Base-by-base conservation (phyloP, 306 rosid species). In the Prunus salicina region DNA sequence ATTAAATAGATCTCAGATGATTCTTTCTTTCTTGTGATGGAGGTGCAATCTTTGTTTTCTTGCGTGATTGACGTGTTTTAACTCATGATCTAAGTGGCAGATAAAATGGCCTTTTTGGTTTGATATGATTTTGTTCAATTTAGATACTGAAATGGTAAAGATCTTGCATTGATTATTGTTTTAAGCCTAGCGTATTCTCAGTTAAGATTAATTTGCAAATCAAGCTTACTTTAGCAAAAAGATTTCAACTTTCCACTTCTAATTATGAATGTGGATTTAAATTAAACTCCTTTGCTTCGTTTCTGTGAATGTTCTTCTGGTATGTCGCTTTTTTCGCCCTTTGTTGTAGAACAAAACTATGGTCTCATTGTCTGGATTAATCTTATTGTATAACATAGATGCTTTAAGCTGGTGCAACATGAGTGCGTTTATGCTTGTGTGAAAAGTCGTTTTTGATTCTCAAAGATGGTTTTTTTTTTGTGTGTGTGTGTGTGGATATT, bases 251-350 rank as follows among this genome's bases (percentile, higher is more conserved):
- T 76, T 75, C 28, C 56, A 5, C 15, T 49, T 79, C 69, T 74
- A 50, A 69, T 75, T 11, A 11, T 2, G 71, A 66, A 19, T 71
- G 61, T 34, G 64, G 73, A 34, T 82, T 70, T 34, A 58, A 72
- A 72, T 60, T 22, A 43, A 60, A 71, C 28, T 16, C 58, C 76
- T 72, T 72, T 63, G 45, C 73, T 73, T 67, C 52, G 28, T 74
- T 27, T 43, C 13, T 58, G 32, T 71, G 76, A 28, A 32, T n/a
- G 16, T 79, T 76, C 64, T 41, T 73, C 75, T 69, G 71, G 75
- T 25, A 52, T 51, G 63, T 50, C 18, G 22, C 47, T 46, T 65
- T 57, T 47, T 32, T 5, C 34, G 18, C 50, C 55, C 41, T 1
- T 8, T 51, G 34, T 30, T 27, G 34, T 19, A 12, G 14, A 6